phyloP scores from a whole-genome alignment of 495 filamentous ascomycete species.

The Wilcoxina mikolae region DNA sequence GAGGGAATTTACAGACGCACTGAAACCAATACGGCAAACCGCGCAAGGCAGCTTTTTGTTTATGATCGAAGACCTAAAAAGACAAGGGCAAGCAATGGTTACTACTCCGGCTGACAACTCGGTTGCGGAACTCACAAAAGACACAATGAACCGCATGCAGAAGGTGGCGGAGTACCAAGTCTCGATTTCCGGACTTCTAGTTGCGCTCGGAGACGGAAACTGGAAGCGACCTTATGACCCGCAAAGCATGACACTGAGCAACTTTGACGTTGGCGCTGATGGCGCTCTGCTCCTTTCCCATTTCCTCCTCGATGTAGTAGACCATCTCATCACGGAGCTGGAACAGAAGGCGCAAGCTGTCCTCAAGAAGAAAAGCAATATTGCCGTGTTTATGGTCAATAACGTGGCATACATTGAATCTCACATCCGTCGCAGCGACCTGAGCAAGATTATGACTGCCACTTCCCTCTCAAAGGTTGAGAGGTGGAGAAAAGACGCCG shows the following conservation, averaged over 20 bases:
- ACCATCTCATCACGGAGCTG: conserved; percentile 59
- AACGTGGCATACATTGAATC: conserved; percentile 72
- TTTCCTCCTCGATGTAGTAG: conserved; percentile 74
- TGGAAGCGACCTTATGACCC: conserved; percentile 48
- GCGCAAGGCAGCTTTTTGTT: conserved; percentile 72
- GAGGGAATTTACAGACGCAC: conserved; percentile 66
- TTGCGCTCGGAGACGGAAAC: conserved; percentile 81
- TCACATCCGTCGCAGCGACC: conserved; percentile 67
- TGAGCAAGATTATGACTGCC: conserved; percentile 53
- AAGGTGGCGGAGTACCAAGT: conserved; percentile 74
- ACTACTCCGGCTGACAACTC: conserved; percentile 67
- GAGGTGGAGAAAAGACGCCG: conserved; percentile 71
- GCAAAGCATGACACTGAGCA: conserved; percentile 51
- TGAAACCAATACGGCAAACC: conserved; percentile 81
- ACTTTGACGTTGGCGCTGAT: conserved; percentile 81
- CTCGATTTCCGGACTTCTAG: conserved; percentile 78
- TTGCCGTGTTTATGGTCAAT: conserved; percentile 87
- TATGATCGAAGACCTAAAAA: conserved; percentile 74
- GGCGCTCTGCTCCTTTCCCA: conserved; percentile 75
- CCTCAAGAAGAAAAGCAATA: conserved; percentile 59
- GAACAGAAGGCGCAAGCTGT: conserved; percentile 59
- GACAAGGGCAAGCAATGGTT: conserved; percentile 44
- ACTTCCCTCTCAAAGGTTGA: conserved; percentile 54
- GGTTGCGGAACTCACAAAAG: conserved; percentile 58
- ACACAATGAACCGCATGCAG: conserved; percentile 75